phyloP scores from a whole-genome alignment of 2,329 filamentous ascomycete genomes.

The Colletotrichum simmondsii region DNA sequence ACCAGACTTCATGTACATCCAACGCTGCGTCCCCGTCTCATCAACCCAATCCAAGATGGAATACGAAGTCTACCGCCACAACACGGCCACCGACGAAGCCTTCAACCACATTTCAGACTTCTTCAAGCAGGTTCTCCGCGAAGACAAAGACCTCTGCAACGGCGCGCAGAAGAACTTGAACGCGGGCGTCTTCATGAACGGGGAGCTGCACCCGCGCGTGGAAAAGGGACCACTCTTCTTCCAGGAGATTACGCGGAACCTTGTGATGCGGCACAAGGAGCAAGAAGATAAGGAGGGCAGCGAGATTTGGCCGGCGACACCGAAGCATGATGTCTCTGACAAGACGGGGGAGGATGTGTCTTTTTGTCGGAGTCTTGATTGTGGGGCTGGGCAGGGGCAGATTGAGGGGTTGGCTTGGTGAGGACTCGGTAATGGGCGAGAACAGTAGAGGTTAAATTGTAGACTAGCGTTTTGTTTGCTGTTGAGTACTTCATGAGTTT shows the following conservation, averaged over 20 bases:
- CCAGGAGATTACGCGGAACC: constrained; percentile 39
- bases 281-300: constrained; percentile 37
- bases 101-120: constrained; percentile 58
- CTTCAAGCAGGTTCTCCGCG: constrained; percentile 61
- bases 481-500: neutral
- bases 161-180: constrained; percentile 61
- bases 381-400: neutral
- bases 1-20: constrained; percentile 61
- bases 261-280: constrained; percentile 40
- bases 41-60: constrained; percentile 55
- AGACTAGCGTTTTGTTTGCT: neutral
- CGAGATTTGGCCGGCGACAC: constrained; percentile 45
- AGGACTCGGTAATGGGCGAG: too few species aligned
- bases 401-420: neutral
- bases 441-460: neutral
- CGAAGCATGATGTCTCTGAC: constrained; percentile 27
- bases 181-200: constrained; percentile 60
- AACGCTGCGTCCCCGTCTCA: constrained; percentile 57
- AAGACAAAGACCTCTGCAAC: constrained; percentile 63
- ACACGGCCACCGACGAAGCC: constrained; percentile 55
- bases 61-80: constrained; percentile 63
- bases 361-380: neutral
- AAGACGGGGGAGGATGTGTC: neutral
- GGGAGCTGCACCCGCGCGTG: constrained; percentile 61
- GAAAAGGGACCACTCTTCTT: constrained; percentile 63